Conservation (phyloP, 176 grass and related monocot species). For the Triticum turgidum region DNA sequence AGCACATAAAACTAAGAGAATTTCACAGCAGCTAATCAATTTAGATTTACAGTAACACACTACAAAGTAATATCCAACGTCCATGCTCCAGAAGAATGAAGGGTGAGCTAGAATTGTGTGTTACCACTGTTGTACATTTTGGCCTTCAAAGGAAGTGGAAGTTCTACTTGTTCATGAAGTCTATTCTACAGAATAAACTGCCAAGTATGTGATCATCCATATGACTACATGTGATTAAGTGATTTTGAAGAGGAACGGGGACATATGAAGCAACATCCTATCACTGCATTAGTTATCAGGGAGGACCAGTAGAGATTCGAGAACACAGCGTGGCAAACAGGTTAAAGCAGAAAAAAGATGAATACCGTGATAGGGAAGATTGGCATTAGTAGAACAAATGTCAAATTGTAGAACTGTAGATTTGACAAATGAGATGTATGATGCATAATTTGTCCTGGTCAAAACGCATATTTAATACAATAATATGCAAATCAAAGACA, state of each 20-base stretch:
- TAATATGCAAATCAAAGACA: background rate
- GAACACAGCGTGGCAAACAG: background rate
- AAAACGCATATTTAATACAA: background rate
- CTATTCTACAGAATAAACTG: background rate
- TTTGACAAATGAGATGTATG: background rate
- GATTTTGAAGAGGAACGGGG: background rate
- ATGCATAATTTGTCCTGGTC: background rate
- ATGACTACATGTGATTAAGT: background rate
- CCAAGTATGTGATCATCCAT: background rate
- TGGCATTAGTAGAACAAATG: background rate
- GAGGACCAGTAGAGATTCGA: background rate
- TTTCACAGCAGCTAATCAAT: background rate
- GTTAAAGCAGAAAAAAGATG: background rate
- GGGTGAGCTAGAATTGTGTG: background rate
- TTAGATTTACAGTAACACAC: background rate
- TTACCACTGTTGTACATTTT: background rate
- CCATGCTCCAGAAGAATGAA: background rate
- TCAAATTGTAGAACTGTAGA: background rate
- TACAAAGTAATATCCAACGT: background rate
- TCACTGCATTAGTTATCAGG: background rate
- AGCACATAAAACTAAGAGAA: background rate
- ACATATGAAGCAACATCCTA: background rate
- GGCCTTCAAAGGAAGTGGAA: background rate
- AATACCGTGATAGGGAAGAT: background rate
- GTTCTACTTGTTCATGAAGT: background rate